A percentile compares a stretch with the other conserved stretches of the same genome.
Evolutionary conservation across 768 basidiomycete species (phyloP).

Genomic region (Boletus rufocinnamomeus): DNA sequence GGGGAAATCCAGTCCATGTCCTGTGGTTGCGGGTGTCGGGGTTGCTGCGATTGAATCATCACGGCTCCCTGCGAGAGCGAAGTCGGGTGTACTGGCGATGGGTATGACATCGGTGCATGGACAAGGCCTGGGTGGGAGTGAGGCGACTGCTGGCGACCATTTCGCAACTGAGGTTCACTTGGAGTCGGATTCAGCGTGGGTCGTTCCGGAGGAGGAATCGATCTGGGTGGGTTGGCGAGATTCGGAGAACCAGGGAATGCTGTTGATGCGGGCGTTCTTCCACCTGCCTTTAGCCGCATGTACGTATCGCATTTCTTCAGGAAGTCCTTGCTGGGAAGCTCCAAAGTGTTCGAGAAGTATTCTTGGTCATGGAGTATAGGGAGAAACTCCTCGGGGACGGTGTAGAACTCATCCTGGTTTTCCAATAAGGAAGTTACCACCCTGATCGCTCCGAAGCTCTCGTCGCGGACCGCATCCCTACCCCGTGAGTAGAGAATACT

Average conservation of each 20-base stretch:
- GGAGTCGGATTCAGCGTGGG: conserved; percentile 43
- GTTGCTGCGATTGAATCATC: conserved; percentile 46
- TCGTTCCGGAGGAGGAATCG: conserved; percentile 48
- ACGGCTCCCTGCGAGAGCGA: conserved; percentile 47
- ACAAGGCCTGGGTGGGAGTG: conserved; percentile 42
- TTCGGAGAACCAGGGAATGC: conserved; percentile 34
- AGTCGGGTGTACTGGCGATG: conserved; percentile 44
- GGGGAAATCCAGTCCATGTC: conserved; percentile 44
- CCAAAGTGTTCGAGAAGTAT: conserved; percentile 84
- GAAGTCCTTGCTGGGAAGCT: conserved; percentile 92
- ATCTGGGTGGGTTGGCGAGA: conserved; percentile 19
- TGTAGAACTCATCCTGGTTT: conserved; percentile 93
- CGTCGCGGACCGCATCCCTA: conserved; percentile 84
- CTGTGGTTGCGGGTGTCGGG: conserved; percentile 42
- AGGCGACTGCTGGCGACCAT: conserved; percentile 42
- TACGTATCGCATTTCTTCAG: conserved; percentile 95
- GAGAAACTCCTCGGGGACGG: conserved; percentile 89
- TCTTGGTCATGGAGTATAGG: conserved; percentile 89
- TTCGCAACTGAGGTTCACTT: conserved; percentile 40
- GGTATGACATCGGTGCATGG: conserved; percentile 48
- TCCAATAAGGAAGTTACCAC: conserved; percentile 87
- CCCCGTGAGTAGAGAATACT: conserved; percentile 92
- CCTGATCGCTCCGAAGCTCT: conserved; percentile 86
- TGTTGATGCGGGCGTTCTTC: conserved; percentile 45
- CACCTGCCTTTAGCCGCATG: conserved; percentile 66